Base-by-base conservation (phyloP, 176 grass and related monocot species). In the Melocanna baccifera region DNA sequence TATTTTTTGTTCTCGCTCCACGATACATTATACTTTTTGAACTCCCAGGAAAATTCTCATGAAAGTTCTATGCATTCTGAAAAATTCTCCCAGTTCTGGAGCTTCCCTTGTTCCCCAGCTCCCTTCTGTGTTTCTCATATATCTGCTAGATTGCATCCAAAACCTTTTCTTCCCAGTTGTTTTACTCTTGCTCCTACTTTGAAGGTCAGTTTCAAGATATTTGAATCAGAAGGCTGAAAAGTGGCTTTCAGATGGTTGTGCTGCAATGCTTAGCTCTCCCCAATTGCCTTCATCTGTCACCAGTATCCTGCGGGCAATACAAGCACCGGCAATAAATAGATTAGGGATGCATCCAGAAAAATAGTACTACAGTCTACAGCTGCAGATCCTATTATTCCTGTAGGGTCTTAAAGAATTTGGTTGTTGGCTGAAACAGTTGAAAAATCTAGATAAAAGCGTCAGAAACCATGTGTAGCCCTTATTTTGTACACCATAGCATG, bases 151-250 rank as follows among this genome's bases (percentile, higher is more conserved):
- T 85, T 77, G 70, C 88, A 88, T 76, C 57, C 52, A 82, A 93
- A 86, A 73, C 67, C 2, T 61, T 64, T 30, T 80, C 69, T 57
- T 75, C 67, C 80, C 34, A 79, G 37, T 79, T 75, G 40, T 75
- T 62, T 72, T 79, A 19, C 42, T 82, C 63, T 69, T 87, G 85
- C 48, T 87, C 64, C 81, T 86, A 86, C 68, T 42, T 40, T 29
- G 78, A 87, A 90, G 80, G 80, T 93, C 91, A 86, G 83, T 79
- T 83, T 11, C 56, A 76, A 50, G 15, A 69, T 88, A 84, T 74
- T 16, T 79, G 61, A 69, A 62, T 97, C 86, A 97, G 84, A 92
- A 94, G 46, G 84, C 81, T 76, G 92, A 83, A 85, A 91, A 94
- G 69, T 94, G 92, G 70, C 73, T 91, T 75, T 84, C 76, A 22